Base-by-base conservation (phyloP, 108 stramenopile species). In the Aureococcus anophagefferens region DNA sequence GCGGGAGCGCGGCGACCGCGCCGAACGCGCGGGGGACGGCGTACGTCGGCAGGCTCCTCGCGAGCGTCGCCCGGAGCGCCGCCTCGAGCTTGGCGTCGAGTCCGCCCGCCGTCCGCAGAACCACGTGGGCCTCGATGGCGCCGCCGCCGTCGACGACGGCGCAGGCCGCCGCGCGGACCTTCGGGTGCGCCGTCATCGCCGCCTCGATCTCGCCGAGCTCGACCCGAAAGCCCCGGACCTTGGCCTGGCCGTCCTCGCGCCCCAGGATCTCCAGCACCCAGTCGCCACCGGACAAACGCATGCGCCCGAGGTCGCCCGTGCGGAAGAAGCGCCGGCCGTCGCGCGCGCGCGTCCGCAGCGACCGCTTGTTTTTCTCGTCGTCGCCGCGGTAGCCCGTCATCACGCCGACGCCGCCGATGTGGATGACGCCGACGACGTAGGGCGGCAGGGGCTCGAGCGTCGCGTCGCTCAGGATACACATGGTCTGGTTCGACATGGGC, bases 191-290 rank as follows among this genome's bases (percentile, higher is more conserved):
- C 13, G 65, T 13, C 16, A 45, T 16, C 13, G 72, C 72, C 16
- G 5, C 5, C 72, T 73, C 72, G 63, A 73, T 66, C 72, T 73
- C 72, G 25, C 72, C 72, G 35, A 73, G 63, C 64, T 73, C 72
- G 33, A 73, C 30, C 9, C 72, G 72, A 34, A 63, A 73, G 35
- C 72, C 72, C 14, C 64, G 63, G 29, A 73, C 72, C 72, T 73
- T 73, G 59, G 65, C 72, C 65, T 73, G 72, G 29, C 7, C 21
- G 40, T 73, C 72, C 16, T 65, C 64, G 13, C 72, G 72, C 14
- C 72, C 72, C 7, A 73, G 32, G 65, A 73, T 73, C 64, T 73
- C 72, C 9, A 73, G 5, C 32, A 11, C 30, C 13, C 64, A 14
- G 32, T 34, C 65, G 32, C 63, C 7, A 4, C 72, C 37, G 37